Base-by-base conservation (phyloP, 1,284 basidiomycete genomes). In the Pseudomicrostroma phylloplanum region DNA sequence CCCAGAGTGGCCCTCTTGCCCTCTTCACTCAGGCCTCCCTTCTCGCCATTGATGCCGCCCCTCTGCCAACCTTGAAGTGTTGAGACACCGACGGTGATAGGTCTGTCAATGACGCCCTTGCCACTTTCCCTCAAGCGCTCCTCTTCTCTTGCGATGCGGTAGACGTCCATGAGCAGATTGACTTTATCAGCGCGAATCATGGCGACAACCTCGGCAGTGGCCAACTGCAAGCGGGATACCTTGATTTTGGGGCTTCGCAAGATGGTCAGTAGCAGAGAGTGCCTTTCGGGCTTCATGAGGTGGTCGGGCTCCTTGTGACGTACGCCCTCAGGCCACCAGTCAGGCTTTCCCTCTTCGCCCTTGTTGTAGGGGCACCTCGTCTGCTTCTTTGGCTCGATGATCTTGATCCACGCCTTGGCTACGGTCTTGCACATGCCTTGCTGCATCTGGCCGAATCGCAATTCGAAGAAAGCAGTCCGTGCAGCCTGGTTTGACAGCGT, bases 371-470 rank as follows among this genome's bases (percentile, higher is more conserved):
- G 83, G 67, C 74, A 75, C 0, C 68, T 82, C 51, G 81, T 82
- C 73, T 83, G 82, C 73, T 84, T 84, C 72, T 83, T 82, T 15
- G 83, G 83, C 72, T 85, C 83, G 66, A 84, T 81, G 56, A 83
- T 71, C 59, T 77, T 77, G 63, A 77, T 76, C 75, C 74, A 77
- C 13, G 74, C 81, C 71, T 84, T 84, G 65, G 82, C 82, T 40
- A 85, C 79, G 58, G 82, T 80, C 68, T 84, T 84, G 77, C 82
- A 83, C 8, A 81, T 81, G 43, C 77, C 79, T 72, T 84, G 83
- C 66, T 82, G 82, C 15, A 84, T 75, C 21, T 80, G 77, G 69
- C 74, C 55, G 72, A 77, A 74, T 58, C 76, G 74, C 68, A 71
- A 63, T 36, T 77, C 75, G 41, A 79, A 61, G 60, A 79, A 78